Evolutionary conservation across 768 basidiomycete species (phyloP).

Genomic region (Termitomyces sp.): DNA sequence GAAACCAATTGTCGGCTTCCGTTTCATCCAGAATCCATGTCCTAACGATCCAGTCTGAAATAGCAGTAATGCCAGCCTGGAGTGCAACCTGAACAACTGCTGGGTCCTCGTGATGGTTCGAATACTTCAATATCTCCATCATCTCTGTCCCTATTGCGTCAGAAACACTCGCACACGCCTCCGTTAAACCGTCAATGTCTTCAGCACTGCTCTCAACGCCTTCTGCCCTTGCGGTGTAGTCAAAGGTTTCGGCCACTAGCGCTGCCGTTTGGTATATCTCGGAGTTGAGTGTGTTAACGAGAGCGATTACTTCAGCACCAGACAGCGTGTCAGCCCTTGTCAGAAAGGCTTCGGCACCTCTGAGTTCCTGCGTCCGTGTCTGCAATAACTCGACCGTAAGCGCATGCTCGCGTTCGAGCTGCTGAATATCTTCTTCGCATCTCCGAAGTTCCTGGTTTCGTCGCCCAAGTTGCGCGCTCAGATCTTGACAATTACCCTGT

Average conservation of each 20-base stretch:
- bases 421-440: slow-evolving; percentile 4
- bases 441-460: slow-evolving; percentile 7
- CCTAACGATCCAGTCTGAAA: slow-evolving; percentile 43
- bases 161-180: slow-evolving; percentile 21
- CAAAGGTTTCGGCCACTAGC: slow-evolving; percentile 37
- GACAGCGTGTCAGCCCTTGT: slow-evolving; percentile 36
- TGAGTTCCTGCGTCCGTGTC: slow-evolving; percentile 26
- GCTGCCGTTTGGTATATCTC: slow-evolving; percentile 44
- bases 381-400: slow-evolving; percentile 14
- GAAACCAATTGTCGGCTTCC: slow-evolving; percentile 39
- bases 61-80: slow-evolving; percentile 38
- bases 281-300: slow-evolving; percentile 40
- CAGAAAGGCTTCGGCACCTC: slow-evolving; percentile 39
- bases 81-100: slow-evolving; percentile 38
- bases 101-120: slow-evolving; percentile 34
- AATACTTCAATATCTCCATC: slow-evolving; percentile 30
- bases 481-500: not conserved
- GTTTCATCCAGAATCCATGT: slow-evolving; percentile 48
- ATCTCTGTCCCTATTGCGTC: slow-evolving; percentile 26
- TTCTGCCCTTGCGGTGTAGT: slow-evolving; percentile 10
- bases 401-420: slow-evolving; percentile 8
- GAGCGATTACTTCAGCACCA: slow-evolving; percentile 34
- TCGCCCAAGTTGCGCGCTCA: slow-evolving; percentile 5
- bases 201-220: not conserved
- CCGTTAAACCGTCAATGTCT: slow-evolving; percentile 15